These are phyloP conservation scores for Ettlia oleoabundans DNA, from an alignment of 139 green algal genomes.

Conservation along the genomic window DNA sequence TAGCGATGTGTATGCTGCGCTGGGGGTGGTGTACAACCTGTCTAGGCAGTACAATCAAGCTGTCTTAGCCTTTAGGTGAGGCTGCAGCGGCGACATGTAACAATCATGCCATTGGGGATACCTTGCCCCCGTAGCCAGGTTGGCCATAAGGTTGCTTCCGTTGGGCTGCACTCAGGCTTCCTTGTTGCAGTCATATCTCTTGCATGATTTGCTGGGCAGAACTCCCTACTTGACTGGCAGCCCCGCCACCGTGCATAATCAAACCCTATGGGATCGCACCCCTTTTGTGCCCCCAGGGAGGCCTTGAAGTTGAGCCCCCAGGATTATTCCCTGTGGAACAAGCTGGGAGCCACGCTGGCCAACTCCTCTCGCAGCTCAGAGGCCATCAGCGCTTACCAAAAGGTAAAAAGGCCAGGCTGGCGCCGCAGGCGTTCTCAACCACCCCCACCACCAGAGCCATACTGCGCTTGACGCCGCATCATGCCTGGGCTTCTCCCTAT, in stretches of 20 bases:
- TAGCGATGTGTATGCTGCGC: slow-evolving; percentile 84
- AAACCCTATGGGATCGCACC: no score
- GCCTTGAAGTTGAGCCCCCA: slow-evolving; percentile 8
- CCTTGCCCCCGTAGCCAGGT: background rate
- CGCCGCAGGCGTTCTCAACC: no score
- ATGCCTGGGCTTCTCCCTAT: no score
- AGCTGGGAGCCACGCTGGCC: slow-evolving; percentile 93
- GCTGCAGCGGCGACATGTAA: background rate
- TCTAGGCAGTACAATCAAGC: slow-evolving; percentile 80
- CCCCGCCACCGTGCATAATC: no score
- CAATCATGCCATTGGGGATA: background rate
- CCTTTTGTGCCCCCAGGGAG: no score
- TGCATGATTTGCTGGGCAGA: no score
- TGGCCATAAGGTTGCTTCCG: background rate
- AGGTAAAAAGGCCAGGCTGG: slow-evolving; percentile 9
- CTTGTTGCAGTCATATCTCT: no score
- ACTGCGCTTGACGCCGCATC: no score
- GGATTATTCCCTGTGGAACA: slow-evolving; percentile 97
- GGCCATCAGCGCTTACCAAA: slow-evolving; percentile 85
- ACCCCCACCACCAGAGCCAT: no score
- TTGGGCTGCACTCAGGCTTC: no score
- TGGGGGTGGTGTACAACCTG: slow-evolving; percentile 96
- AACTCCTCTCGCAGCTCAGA: slow-evolving; percentile 83
- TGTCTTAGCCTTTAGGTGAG: slow-evolving; percentile 71
- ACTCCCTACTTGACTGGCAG: no score